A percentile compares a stretch with the other conserved stretches of the same genome.
phyloP scores from a whole-genome alignment of 108 stramenopile species.

The Nitzschia inconspicua region DNA sequence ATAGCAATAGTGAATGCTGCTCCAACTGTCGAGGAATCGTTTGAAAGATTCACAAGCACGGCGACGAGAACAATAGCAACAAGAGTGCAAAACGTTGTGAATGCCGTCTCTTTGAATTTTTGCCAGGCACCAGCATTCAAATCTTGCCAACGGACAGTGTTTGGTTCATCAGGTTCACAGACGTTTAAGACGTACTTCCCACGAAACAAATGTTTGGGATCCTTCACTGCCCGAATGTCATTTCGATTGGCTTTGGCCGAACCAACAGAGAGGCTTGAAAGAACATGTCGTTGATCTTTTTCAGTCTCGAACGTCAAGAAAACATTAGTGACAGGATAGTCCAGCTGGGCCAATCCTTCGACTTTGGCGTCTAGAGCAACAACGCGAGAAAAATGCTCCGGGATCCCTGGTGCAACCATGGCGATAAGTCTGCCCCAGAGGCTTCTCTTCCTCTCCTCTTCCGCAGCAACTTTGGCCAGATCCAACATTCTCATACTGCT shows the following conservation, averaged over 20 bases:
- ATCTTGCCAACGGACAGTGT: constrained; percentile 79
- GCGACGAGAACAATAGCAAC: constrained; percentile 43
- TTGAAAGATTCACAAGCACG: constrained; percentile 30
- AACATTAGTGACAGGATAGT: constrained; percentile 70
- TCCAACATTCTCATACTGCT: constrained; percentile 43
- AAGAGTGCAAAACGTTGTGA: constrained; percentile 57
- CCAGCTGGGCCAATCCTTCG: constrained; percentile 66
- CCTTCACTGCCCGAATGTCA: constrained; percentile 3
- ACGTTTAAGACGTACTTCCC: constrained; percentile 54
- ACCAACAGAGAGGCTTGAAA: constrained; percentile 60
- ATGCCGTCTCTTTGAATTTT: constrained; percentile 38
- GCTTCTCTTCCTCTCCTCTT: constrained; percentile 46
- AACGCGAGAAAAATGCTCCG: constrained; percentile 16
- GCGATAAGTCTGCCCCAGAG: constrained; percentile 43
- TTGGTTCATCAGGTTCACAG: constrained; percentile 78
- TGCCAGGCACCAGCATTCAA: constrained; percentile 47
- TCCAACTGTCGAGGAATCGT: constrained; percentile 2
- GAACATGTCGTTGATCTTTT: constrained; percentile 67
- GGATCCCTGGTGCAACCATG: constrained; percentile 51
- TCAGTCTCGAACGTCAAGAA: constrained; percentile 90
- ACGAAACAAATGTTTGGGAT: constrained; percentile 33
- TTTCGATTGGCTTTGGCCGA: constrained; percentile 33
- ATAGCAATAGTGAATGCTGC: constrained; percentile 51
- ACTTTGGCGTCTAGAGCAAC: constrained; percentile 63
- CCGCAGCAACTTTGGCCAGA: constrained; percentile 54